Conservation (phyloP, 129 eudicot species). For the Cynara cardunculus region DNA sequence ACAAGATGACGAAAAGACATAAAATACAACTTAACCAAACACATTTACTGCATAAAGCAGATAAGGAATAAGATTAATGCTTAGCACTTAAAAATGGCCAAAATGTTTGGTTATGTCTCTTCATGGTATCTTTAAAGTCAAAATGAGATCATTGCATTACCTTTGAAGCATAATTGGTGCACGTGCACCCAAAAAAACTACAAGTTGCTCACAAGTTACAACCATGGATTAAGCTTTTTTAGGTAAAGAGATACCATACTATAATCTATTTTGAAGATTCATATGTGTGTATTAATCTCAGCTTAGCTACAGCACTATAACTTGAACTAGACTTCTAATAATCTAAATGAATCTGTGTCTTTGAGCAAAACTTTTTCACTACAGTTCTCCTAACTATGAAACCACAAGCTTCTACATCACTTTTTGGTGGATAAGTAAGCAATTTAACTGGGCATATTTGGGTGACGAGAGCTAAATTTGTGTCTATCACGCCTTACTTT, state of each 20-base stretch:
- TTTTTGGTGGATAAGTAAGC: not conserved
- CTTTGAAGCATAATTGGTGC: not conserved
- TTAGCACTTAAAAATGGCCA: not conserved
- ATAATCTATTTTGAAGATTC: not conserved
- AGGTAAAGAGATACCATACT: not conserved
- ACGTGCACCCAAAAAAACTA: not conserved
- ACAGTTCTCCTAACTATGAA: not conserved
- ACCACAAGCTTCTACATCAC: not conserved
- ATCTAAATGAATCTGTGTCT: not conserved
- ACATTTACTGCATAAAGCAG: constrained; percentile 4
- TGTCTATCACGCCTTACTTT: not conserved
- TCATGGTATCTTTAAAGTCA: not conserved
- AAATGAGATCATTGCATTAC: not conserved
- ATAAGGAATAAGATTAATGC: not conserved
- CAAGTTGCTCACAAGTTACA: not conserved
- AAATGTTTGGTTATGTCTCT: not conserved
- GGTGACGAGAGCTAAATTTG: not conserved
- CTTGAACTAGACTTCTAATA: not conserved
- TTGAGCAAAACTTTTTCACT: not conserved
- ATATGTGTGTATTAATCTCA: not conserved
- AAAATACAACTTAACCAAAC: not conserved
- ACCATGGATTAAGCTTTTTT: not conserved
- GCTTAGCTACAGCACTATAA: not conserved
- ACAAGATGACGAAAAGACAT: not conserved
- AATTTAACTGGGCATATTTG: not conserved